phyloP scores from a whole-genome alignment of 2,329 filamentous ascomycete species.

The Calonectria henricotiae region DNA sequence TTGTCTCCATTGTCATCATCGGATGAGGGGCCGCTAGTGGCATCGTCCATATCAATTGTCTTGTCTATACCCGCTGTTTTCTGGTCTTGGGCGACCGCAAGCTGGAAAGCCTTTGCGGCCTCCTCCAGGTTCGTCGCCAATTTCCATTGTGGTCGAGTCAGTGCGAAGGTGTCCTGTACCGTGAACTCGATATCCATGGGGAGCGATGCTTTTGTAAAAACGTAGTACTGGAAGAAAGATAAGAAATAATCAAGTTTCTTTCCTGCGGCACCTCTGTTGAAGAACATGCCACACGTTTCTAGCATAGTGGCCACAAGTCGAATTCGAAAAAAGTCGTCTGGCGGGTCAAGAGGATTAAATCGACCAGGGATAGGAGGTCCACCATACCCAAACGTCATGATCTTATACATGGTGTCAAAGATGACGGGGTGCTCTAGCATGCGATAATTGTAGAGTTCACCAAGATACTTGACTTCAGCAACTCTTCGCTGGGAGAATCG shows the following conservation, averaged over 20 bases:
- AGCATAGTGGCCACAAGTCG: conserved; percentile 90
- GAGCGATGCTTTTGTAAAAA: conserved; percentile 88
- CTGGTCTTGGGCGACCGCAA: conserved; percentile 92
- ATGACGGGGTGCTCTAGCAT: conserved; percentile 96
- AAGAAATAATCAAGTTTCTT: conserved; percentile 99
- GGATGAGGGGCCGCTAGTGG: conserved; percentile 78
- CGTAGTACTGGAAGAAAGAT: conserved; percentile 97
- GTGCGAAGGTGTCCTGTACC: conserved; percentile 90
- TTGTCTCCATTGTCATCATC: conserved; percentile 83
- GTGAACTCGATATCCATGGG: conserved; percentile 99
- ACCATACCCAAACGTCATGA: conserved; percentile 93
- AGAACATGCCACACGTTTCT: conserved; percentile 97
- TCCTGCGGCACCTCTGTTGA: conserved; percentile 91
- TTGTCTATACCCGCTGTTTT: conserved; percentile 84
- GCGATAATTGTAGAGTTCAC: conserved; percentile 97
- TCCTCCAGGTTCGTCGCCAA: conserved; percentile 86
- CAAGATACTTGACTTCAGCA: conserved; percentile 95
- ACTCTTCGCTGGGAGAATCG: conserved; percentile 96
- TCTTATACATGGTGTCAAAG: conserved; percentile 95
- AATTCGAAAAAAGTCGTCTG: conserved; percentile 97
- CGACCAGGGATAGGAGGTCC: conserved; percentile 85
- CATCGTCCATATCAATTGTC: conserved; percentile 80
- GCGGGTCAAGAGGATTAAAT: conserved; percentile 84
- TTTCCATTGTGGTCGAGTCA: conserved; percentile 94
- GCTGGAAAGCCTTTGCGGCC: conserved; percentile 85